Evolutionary conservation across 345 rosid genomes (phyloP).

Genomic region (Heritiera fomes): DNA sequence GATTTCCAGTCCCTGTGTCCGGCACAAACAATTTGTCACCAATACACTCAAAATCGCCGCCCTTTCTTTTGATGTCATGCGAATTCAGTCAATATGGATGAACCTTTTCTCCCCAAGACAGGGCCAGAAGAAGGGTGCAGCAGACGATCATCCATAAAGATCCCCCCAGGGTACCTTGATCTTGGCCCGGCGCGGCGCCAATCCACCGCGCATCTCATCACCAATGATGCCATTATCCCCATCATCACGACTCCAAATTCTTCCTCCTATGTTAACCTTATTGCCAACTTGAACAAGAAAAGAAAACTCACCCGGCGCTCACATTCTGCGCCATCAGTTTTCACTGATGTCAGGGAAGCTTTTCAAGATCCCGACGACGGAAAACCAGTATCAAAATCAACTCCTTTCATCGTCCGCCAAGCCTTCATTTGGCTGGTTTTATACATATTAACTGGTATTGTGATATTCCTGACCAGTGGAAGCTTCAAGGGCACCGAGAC

Average conservation of each 20-base stretch:
- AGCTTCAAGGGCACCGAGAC: slow-evolving; percentile 48
- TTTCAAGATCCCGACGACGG: slow-evolving; percentile 31
- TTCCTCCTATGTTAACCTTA: slow-evolving; percentile 42
- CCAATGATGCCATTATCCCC: slow-evolving; percentile 39
- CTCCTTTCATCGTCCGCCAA: slow-evolving; percentile 52
- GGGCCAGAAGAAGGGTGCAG: slow-evolving; percentile 25
- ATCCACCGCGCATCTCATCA: slow-evolving; percentile 39
- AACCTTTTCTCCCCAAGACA: slow-evolving; percentile 39
- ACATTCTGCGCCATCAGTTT: slow-evolving; percentile 58
- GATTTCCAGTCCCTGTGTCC: neutral
- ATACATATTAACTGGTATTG: slow-evolving; percentile 42
- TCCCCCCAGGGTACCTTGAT: slow-evolving; percentile 34
- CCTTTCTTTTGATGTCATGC: neutral
- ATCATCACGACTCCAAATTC: slow-evolving; percentile 36
- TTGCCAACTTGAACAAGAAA: slow-evolving; percentile 47
- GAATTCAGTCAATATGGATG: slow-evolving; percentile 25
- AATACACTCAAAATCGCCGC: neutral
- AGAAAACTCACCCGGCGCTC: slow-evolving; percentile 42
- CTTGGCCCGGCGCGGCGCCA: slow-evolving; percentile 35
- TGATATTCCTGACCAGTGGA: slow-evolving; percentile 26
- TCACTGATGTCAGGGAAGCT: slow-evolving; percentile 40
- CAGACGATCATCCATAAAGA: slow-evolving; percentile 19
- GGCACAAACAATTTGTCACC: neutral
- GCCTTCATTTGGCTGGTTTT: slow-evolving; percentile 51
- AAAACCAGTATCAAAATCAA: slow-evolving; percentile 22